Evolutionary conservation across 179 eudicot genomes (phyloP), one percentile per base, ranked within the genome.

Genomic region (Sideroxylon spinosum): DNA sequence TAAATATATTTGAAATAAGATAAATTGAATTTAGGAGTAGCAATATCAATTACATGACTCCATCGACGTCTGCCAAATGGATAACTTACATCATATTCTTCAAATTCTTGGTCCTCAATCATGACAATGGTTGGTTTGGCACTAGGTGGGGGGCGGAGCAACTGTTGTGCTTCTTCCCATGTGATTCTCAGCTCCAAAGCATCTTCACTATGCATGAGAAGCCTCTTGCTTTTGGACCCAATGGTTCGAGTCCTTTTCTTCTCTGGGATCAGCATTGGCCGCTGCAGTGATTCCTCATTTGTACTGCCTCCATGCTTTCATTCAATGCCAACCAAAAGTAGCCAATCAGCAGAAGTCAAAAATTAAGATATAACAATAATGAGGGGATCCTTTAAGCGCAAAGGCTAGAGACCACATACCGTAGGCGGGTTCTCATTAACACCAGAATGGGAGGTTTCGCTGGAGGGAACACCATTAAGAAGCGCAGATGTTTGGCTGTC

Each of bases 141-240:
- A 81, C 77, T 79, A 26, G 85, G 85, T 67, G 86, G 79, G 19
- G 94, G 86, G 61, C 92, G 87, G 70, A 91, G 86, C 76, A 93
- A 82, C 69, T 88, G 92, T 29, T 93, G 97, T 64, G 91, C 94
- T 83, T 91, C 96, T 76, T 86, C 87, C 87, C 92, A 82, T 1
- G 97, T 91, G 23, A 91, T 79, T 73, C 82, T 84, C 11, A 91
- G 84, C 80, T 86, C 91, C 83, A 85, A 66, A 61, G 91, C 84
- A 64, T 90, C 91, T 28, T 84, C 86, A 76, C 77, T 84, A 67
- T 80, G 85, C 82, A 86, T 83, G 78, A 74, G 87, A 57, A 83
- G 85, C 83, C 88, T 84, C 86, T 93, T 91, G 79, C 75, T 86
- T 81, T 87, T 88, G n/a, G 83, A 86, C 72, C 87, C 88, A 78